These are phyloP conservation scores for Tieghemostelium lacteum DNA, from an alignment of 78 protist genomes.

Conservation along the genomic window DNA sequence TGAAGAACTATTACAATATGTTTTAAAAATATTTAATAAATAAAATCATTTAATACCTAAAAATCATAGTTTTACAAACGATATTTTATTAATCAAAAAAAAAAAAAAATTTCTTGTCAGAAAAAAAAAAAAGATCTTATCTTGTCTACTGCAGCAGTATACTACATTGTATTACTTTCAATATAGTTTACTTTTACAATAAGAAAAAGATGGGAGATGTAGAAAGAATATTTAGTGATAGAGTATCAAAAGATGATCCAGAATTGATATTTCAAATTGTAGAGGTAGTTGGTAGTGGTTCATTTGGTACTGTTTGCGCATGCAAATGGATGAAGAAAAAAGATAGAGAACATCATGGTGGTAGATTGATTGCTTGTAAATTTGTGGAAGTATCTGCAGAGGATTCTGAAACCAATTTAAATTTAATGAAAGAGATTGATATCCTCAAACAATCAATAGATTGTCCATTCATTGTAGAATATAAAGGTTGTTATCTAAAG, in stretches of 20 bases:
- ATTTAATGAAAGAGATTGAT: conserved; percentile 73
- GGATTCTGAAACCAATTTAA: conserved; percentile 47
- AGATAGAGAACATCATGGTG: conserved; percentile 56
- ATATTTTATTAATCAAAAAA: no score
- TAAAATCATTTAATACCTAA: no score
- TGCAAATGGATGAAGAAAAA: conserved; percentile 75
- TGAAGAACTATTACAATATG: no score
- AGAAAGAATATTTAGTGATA: conserved; percentile 41
- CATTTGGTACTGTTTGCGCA: conserved; percentile 79
- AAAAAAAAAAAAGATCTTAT: no score
- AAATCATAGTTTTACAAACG: no score
- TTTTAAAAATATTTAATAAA: no score
- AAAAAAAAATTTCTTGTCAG: no score
- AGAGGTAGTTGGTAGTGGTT: conserved; percentile 66
- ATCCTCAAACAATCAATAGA: conserved; percentile 61
- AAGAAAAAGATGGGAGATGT: background rate
- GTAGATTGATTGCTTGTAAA: conserved; percentile 64
- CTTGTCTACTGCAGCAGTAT: no score
- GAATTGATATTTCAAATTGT: conserved; percentile 73
- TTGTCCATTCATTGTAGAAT: conserved; percentile 80
- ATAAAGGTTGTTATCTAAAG: conserved; percentile 77
- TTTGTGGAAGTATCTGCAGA: conserved; percentile 63
- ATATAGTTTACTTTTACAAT: no score
- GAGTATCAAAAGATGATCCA: conserved; percentile 77
- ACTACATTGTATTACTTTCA: no score